Evolutionary conservation across 139 green algal species (phyloP).

Genomic region (Micractinium sp.): DNA sequence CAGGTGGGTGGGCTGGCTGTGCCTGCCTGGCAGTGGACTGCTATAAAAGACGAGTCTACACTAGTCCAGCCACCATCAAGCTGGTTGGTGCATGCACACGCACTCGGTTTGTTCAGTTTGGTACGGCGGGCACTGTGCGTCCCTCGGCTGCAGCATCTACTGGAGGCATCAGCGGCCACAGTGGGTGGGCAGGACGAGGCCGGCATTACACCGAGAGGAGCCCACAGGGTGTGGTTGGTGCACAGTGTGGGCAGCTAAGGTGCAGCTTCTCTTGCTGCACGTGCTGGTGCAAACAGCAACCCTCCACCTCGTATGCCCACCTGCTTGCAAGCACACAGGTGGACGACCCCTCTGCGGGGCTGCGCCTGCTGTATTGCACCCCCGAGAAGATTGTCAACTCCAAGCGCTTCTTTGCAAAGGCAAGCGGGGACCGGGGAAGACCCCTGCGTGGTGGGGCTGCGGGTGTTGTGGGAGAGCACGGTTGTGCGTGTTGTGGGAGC

Average conservation of each 20-base stretch:
- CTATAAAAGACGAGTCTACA: too few species aligned
- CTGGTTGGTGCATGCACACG: neutral
- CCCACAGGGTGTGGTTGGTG: neutral
- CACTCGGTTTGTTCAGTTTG: too few species aligned
- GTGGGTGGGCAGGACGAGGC: too few species aligned
- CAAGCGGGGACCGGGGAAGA: neutral
- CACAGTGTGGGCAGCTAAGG: too few species aligned
- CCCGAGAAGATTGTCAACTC: slow-evolving; percentile 50
- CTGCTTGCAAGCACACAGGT: neutral
- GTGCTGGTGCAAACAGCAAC: neutral
- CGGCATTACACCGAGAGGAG: too few species aligned
- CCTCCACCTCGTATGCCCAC: neutral
- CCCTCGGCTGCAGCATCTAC: too few species aligned
- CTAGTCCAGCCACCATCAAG: slow-evolving; percentile 37
- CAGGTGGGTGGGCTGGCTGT: slow-evolving; percentile 14
- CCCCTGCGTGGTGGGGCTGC: too few species aligned
- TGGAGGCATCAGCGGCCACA: too few species aligned
- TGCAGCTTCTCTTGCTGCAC: neutral
- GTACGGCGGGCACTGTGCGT: neutral
- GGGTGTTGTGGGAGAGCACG: too few species aligned
- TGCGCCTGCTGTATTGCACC: slow-evolving; percentile 54
- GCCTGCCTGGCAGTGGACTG: too few species aligned
- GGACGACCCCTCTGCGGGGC: slow-evolving; percentile 17
- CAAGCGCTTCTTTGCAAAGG: slow-evolving; percentile 58
- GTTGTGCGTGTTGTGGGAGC: too few species aligned